Percentiles rank a stretch among this genome's conserved stretches.
Evolutionary conservation across 1,284 basidiomycete species (phyloP).

Genomic region (Cerioporus squamosus): DNA sequence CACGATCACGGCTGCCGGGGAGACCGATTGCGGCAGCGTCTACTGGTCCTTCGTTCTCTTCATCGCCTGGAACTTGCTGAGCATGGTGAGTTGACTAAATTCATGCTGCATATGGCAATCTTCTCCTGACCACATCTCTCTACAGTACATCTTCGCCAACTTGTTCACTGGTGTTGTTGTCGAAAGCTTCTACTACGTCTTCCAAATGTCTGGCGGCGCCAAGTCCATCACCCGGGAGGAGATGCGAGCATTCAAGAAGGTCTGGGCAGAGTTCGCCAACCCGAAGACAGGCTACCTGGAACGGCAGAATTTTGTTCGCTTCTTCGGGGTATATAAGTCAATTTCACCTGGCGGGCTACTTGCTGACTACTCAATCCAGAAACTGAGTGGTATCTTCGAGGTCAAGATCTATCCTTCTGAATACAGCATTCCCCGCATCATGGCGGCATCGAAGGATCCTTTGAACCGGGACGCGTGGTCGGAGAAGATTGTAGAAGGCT

Average conservation of each 20-base stretch:
- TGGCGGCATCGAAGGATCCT: conserved; percentile 48
- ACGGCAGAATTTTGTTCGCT: conserved; percentile 73
- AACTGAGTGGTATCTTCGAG: conserved; percentile 83
- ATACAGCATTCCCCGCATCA: conserved; percentile 63
- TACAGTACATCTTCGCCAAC: conserved; percentile 92
- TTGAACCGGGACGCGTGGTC: conserved; percentile 13
- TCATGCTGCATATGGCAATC: not conserved
- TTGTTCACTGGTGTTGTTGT: conserved; percentile 97
- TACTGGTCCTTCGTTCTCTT: conserved; percentile 89
- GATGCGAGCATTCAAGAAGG: conserved; percentile 93
- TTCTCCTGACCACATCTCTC: not conserved
- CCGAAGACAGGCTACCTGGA: conserved; percentile 82
- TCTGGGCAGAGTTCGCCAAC: conserved; percentile 89
- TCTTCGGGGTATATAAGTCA: conserved; percentile 67
- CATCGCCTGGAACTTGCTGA: conserved; percentile 95
- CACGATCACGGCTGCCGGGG: conserved; percentile 62
- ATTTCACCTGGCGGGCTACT: not conserved
- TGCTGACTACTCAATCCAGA: conserved; percentile 46
- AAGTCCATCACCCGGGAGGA: conserved; percentile 87
- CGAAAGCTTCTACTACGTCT: conserved; percentile 96
- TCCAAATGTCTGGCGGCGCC: conserved; percentile 85
- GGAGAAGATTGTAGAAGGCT: conserved; percentile 44
- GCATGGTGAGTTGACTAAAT: conserved; percentile 72
- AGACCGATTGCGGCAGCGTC: conserved; percentile 90
- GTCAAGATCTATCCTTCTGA: conserved; percentile 81